phyloP scores from a whole-genome alignment of 257 asterid species.

The Plantago ovata region DNA sequence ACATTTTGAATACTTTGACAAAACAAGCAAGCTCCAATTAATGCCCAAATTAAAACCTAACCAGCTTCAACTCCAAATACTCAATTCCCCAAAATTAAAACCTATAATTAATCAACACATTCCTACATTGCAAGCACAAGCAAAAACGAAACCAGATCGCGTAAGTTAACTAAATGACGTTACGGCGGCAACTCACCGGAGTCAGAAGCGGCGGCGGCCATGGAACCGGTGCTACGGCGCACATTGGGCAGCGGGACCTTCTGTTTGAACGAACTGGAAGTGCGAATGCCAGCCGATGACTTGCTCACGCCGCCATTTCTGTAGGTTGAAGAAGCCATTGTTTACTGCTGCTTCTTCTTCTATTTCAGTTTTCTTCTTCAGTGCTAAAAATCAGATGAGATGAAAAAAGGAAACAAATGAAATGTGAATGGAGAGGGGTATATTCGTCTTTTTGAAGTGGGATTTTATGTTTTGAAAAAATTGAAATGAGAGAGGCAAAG shows the following conservation, averaged over 20 bases:
- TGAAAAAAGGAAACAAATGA: too few species aligned
- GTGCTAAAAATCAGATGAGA: too few species aligned
- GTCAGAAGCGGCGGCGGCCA: conserved; percentile 40
- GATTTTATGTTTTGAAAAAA: conserved; percentile 21
- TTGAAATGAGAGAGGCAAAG: conserved; percentile 17
- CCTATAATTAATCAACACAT: neutral
- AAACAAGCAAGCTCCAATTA: neutral
- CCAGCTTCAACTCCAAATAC: conserved; percentile 9
- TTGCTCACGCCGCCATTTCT: conserved; percentile 65
- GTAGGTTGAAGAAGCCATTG: neutral
- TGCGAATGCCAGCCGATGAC: conserved; percentile 47
- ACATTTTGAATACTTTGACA: too few species aligned
- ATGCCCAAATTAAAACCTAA: neutral
- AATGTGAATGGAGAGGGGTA: conserved; percentile 20
- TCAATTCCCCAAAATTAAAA: neutral
- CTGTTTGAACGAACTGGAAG: conserved; percentile 82
- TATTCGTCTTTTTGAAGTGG: conserved; percentile 19
- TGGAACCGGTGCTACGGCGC: conserved; percentile 69
- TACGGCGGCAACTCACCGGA: conserved; percentile 48
- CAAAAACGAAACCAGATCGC: conserved; percentile 38
- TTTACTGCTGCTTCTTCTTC: too few species aligned
- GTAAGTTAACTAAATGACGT: conserved; percentile 13
- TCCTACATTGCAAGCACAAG: conserved; percentile 17
- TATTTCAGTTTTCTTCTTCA: neutral
- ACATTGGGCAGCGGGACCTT: conserved; percentile 56